These are phyloP conservation scores for Microsporum canis DNA, from an alignment of 2,329 filamentous ascomycete genomes.

Conservation along the genomic window DNA sequence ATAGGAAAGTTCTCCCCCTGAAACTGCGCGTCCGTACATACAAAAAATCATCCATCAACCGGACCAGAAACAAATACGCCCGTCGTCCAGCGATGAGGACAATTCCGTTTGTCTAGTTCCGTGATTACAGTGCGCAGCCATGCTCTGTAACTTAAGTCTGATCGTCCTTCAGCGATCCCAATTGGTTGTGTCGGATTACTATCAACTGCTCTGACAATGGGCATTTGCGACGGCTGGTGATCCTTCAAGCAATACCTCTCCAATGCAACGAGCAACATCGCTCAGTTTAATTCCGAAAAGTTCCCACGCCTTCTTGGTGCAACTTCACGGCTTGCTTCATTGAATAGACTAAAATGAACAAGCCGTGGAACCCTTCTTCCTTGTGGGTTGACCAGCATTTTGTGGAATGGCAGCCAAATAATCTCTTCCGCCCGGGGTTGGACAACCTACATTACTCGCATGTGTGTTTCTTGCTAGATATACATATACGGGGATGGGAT, in stretches of 20 bases:
- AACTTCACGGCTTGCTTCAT: background rate
- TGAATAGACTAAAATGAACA: background rate
- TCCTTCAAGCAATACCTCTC: background rate
- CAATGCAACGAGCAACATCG: background rate
- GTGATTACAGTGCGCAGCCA: background rate
- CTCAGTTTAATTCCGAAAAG: background rate
- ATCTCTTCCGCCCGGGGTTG: slow-evolving; percentile 2
- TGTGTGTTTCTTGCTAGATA: background rate
- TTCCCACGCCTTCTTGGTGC: background rate
- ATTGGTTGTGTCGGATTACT: background rate
- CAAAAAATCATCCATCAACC: background rate
- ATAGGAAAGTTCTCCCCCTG: no score
- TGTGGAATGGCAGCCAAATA: slow-evolving; percentile 1
- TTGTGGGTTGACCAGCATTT: background rate
- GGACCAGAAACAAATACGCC: background rate
- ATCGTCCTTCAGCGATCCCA: background rate
- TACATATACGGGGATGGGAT: background rate
- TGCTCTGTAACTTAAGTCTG: background rate
- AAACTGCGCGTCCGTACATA: no score
- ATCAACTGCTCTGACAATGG: background rate
- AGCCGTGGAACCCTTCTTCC: background rate
- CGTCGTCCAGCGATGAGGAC: background rate
- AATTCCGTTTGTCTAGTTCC: background rate
- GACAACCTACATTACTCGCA: slow-evolving; percentile 2
- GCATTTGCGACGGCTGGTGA: background rate